These are phyloP conservation scores for Straminergon stramineum DNA, from an alignment of 225 moss, liverwort and hornwort species.

Conservation along the genomic window DNA sequence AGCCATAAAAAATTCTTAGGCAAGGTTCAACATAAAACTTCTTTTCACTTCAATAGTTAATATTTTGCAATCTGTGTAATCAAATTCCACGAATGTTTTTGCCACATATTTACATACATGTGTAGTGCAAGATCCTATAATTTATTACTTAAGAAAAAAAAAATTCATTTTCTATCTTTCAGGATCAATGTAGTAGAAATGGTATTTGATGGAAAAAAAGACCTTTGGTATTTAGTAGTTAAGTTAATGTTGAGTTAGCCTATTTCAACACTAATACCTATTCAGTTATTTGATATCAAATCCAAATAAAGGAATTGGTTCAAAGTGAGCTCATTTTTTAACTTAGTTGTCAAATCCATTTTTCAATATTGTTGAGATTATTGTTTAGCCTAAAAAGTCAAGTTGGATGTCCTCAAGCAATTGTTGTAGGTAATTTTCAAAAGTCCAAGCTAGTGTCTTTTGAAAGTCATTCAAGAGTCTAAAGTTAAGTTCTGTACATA, in stretches of 20 bases:
- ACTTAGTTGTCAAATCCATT: background rate
- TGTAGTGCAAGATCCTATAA: background rate
- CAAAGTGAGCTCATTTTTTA: background rate
- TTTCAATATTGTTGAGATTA: background rate
- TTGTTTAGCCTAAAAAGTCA: background rate
- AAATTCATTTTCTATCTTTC: background rate
- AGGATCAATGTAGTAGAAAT: background rate
- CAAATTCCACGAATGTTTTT: background rate
- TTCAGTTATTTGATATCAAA: fast-evolving
- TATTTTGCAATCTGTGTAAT: fast-evolving
- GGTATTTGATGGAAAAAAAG: background rate
- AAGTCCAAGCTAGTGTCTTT: background rate
- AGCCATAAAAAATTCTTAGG: fast-evolving
- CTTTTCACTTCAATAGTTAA: background rate
- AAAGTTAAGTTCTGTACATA: background rate
- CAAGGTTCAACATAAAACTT: background rate
- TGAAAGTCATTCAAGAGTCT: fast-evolving
- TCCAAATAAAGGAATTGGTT: background rate
- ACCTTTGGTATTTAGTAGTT: fast-evolving
- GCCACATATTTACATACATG: background rate
- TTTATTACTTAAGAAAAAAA: background rate
- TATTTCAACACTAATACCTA: background rate
- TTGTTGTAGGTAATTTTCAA: background rate
- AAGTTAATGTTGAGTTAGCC: background rate
- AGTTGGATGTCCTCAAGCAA: background rate